Percentiles rank a stretch among this genome's conserved stretches.
phyloP scores from a whole-genome alignment of 257 asterid genomes.

The Salvia hispanica region DNA sequence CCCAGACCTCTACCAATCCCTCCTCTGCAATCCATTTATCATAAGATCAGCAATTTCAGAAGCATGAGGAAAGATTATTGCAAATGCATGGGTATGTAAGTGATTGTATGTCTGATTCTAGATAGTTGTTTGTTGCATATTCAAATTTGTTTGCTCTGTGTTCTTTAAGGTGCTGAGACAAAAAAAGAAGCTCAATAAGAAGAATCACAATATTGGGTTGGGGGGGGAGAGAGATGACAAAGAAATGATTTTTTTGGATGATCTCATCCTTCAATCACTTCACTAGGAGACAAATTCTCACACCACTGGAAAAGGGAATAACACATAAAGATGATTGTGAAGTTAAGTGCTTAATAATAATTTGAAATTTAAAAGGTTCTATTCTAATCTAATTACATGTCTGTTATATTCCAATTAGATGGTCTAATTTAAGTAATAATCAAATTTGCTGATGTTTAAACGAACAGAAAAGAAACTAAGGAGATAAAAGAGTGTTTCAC shows the following conservation, averaged over 20 bases:
- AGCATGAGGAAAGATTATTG: slow-evolving; percentile 1
- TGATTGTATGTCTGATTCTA: background rate
- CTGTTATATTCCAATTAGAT: too few relatives aligned
- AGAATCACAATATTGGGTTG: background rate
- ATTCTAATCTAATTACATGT: too few relatives aligned
- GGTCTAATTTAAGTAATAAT: too few relatives aligned
- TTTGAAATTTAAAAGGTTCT: too few relatives aligned
- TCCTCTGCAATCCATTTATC: slow-evolving; percentile 58
- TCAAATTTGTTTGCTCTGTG: background rate
- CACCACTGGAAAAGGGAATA: background rate
- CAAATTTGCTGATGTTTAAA: too few relatives aligned
- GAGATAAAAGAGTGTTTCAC: too few relatives aligned
- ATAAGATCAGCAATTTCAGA: slow-evolving; percentile 26
- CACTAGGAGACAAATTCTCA: slow-evolving; percentile 3
- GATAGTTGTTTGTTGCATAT: background rate
- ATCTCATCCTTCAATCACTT: slow-evolving; percentile 1
- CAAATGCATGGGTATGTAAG: background rate
- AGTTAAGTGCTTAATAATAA: background rate
- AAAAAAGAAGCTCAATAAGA: background rate
- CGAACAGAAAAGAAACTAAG: too few relatives aligned
- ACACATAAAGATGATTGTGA: background rate
- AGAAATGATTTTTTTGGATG: background rate
- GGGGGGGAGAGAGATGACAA: background rate
- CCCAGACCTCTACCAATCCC: slow-evolving; percentile 80
- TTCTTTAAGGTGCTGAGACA: background rate